Base-by-base conservation (phyloP, 2,329 filamentous ascomycete genomes). In the Ascochyta fabae region DNA sequence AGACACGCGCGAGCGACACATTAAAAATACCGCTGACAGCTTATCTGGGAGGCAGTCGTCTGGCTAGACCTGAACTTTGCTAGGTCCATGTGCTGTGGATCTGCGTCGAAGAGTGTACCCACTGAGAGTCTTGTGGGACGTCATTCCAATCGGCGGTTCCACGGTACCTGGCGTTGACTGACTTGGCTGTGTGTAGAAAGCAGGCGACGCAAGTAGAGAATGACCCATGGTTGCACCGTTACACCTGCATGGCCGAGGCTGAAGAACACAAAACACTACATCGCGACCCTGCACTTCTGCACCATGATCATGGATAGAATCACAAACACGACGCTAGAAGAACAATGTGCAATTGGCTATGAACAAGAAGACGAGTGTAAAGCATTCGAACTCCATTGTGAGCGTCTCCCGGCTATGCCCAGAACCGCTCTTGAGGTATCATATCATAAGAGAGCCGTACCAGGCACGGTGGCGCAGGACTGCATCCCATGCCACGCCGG, bases 351-450 rank as follows among this genome's bases (percentile, higher is more conserved):
- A 58, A 55, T 59, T 60, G 48, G 55, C 60, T 66, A 61, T 62
- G 45, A 51, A 66, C 64, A 66, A 60, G 56, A 65, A 58, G 53
- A 59, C 63, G 61, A 58, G 59, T 43, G 51, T 59, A 63, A 55
- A 48, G 60, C 53, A 59, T 49, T 59, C 55, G 60, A 72, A 72
- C 71, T 74, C 67, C 70, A 71, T 72, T 71, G 52, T 61, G 70
- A 65, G 68, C 66, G 62, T 64, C 66, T 65, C 67, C 59, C 62
- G 44, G 62, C 60, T 68, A 60, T 66, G 64, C 65, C 58, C 54
- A 59, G 56, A 64, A 63, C 61, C 48, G 53, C 62, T 61, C 56
- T 59, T 47, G 47, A 62, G 64, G 59, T 66, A 66, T 69, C 62
- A 60, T 65, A 55, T 59, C 60, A 54, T 53, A 48, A 64, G 58